Conservation (phyloP, 2,329 filamentous ascomycete species). For the Grosmannia serpens region DNA sequence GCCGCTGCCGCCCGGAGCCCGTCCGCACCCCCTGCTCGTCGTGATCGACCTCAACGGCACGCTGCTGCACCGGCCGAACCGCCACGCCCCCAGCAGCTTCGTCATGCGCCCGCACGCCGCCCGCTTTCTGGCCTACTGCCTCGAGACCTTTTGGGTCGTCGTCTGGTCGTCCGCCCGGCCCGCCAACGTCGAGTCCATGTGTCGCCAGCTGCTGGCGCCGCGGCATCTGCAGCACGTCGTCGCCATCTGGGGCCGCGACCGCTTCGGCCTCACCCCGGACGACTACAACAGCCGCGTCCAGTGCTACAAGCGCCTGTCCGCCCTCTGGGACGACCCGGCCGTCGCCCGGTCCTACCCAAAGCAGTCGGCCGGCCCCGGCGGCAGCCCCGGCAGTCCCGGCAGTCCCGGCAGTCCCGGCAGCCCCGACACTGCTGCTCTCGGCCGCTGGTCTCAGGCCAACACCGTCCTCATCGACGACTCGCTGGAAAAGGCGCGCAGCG, state of each 20-base stretch:
- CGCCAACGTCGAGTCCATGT: constrained; percentile 59
- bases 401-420: no score
- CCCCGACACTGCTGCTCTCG: constrained; percentile 6
- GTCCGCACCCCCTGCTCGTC: constrained; percentile 58
- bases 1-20: constrained; percentile 25
- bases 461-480: constrained; percentile 88
- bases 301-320: constrained; percentile 76
- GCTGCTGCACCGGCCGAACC: constrained; percentile 58
- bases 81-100: constrained; percentile 37
- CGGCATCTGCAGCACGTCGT: constrained; percentile 34
- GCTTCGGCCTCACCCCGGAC: constrained; percentile 49
- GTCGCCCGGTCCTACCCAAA: constrained; percentile 32
- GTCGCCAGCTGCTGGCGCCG: constrained; percentile 46
- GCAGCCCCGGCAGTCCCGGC: no score
- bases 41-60: constrained; percentile 93
- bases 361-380: no score
- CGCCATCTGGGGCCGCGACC: constrained; percentile 68
- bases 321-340: constrained; percentile 51
- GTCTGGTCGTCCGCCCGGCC: constrained; percentile 83
- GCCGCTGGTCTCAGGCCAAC: constrained; percentile 66
- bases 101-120: constrained; percentile 55
- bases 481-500: constrained; percentile 62
- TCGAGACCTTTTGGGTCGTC: constrained; percentile 66
- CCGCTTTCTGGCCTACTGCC: constrained; percentile 61
- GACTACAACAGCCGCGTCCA: constrained; percentile 66